These are phyloP conservation scores for Alternaria hordeiaustralica DNA, from an alignment of 2,329 filamentous ascomycete species.

Conservation along the genomic window DNA sequence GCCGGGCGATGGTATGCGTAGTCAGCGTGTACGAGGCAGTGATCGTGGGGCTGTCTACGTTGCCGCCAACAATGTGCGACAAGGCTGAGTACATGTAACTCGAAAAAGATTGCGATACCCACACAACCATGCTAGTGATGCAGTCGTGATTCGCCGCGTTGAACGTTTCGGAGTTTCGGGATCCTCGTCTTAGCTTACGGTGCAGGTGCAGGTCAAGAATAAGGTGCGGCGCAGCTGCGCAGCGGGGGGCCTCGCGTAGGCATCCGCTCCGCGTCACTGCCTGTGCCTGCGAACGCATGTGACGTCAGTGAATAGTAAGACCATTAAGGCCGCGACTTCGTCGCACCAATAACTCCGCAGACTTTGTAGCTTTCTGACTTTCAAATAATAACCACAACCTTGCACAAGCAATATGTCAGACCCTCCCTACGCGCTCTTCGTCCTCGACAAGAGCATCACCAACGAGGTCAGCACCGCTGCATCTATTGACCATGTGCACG, in stretches of 20 bases:
- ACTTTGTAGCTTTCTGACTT: background rate
- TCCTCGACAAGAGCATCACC: conserved; percentile 11
- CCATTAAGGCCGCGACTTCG: background rate
- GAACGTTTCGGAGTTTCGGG: background rate
- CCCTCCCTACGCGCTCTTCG: conserved; percentile 16
- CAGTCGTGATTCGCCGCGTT: background rate
- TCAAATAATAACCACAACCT: background rate
- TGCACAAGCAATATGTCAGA: background rate
- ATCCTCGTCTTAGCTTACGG: background rate
- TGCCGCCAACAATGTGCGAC: background rate
- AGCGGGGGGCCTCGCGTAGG: background rate
- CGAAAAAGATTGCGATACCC: background rate
- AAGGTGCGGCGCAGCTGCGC: background rate
- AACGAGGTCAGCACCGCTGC: background rate
- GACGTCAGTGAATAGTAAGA: background rate
- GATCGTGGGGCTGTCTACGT: background rate
- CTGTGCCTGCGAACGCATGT: background rate
- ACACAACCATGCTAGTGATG: background rate
- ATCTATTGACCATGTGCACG: background rate
- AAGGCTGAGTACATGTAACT: background rate
- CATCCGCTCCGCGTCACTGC: background rate
- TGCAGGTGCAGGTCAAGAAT: background rate
- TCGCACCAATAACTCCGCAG: background rate
- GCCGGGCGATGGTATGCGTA: background rate
- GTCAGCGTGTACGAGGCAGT: background rate